Evolutionary conservation across 2,329 filamentous ascomycete genomes (phyloP).

Genomic region (Cladosporium phlei): DNA sequence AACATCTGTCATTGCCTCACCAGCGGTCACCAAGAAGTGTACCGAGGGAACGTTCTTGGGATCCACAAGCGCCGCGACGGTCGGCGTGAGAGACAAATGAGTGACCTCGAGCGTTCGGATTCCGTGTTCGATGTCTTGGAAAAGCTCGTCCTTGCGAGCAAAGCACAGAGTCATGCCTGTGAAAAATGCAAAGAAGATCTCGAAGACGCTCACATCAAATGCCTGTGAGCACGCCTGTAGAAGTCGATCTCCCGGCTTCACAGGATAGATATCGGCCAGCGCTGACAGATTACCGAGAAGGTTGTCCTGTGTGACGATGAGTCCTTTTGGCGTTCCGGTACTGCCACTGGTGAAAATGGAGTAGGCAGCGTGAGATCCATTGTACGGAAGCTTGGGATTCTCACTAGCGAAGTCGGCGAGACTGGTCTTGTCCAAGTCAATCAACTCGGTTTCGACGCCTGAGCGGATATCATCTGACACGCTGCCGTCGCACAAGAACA

Average conservation of each 20-base stretch:
- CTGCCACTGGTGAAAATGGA: conserved; percentile 80
- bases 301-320: conserved; percentile 71
- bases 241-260: conserved; percentile 51
- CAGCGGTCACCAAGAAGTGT: conserved; percentile 72
- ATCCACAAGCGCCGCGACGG: conserved; percentile 70
- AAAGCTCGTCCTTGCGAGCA: conserved; percentile 67
- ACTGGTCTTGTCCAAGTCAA: conserved; percentile 30
- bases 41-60: conserved; percentile 66
- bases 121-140: conserved; percentile 64
- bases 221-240: conserved; percentile 79
- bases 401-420: conserved; percentile 29
- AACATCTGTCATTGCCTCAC: conserved; percentile 70
- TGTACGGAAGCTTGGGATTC: conserved; percentile 36
- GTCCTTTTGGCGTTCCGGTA: conserved; percentile 74
- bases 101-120: conserved; percentile 64
- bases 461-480: conserved; percentile 16
- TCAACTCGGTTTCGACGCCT: conserved; percentile 8
- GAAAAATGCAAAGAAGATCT: conserved; percentile 82
- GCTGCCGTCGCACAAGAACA: conserved; percentile 41
- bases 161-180: conserved; percentile 74
- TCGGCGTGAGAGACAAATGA: conserved; percentile 80
- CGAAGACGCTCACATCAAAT: conserved; percentile 84
- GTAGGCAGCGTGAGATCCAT: conserved; percentile 49
- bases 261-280: conserved; percentile 63
- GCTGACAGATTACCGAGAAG: conserved; percentile 70